Conservation (phyloP, 805 yeast genomes). For the Zygosaccharomyces siamensis region DNA sequence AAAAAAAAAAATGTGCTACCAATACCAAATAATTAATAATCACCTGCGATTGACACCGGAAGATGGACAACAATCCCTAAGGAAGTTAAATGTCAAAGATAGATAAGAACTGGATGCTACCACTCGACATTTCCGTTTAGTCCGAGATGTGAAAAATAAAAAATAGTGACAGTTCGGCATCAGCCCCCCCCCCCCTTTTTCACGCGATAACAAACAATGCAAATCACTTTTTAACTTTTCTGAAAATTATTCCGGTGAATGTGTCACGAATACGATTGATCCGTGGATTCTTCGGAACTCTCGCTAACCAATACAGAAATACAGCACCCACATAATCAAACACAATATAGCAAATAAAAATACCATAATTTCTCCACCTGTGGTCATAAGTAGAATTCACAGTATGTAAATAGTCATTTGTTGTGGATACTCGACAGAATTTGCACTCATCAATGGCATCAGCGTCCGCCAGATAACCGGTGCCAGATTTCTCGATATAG, state of each 20-base stretch:
- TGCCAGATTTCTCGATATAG: conserved; percentile 33
- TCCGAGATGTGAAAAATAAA: no score
- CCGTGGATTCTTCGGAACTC: conserved; percentile 60
- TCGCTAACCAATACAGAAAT: conserved; percentile 55
- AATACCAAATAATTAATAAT: no score
- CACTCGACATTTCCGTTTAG: no score
- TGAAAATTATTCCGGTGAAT: conserved; percentile 7
- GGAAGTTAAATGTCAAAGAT: no score
- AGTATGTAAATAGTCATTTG: conserved; percentile 52
- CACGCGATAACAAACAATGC: no score
- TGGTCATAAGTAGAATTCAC: conserved; percentile 38
- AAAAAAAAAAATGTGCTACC: no score
- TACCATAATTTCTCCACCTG: conserved; percentile 61
- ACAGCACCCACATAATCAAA: conserved; percentile 41
- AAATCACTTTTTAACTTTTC: conserved; percentile 1
- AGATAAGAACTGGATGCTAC: no score
- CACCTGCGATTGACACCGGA: no score
- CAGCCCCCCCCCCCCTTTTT: no score
- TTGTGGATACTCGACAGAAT: conserved; percentile 51
- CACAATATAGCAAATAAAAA: conserved; percentile 49
- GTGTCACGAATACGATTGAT: no score
- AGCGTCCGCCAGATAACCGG: conserved; percentile 48
- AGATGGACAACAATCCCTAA: no score
- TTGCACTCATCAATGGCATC: conserved; percentile 47
- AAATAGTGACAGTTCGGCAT: no score